Conservation (phyloP, 495 filamentous ascomycete genomes). For the Daldinia concentrica region DNA sequence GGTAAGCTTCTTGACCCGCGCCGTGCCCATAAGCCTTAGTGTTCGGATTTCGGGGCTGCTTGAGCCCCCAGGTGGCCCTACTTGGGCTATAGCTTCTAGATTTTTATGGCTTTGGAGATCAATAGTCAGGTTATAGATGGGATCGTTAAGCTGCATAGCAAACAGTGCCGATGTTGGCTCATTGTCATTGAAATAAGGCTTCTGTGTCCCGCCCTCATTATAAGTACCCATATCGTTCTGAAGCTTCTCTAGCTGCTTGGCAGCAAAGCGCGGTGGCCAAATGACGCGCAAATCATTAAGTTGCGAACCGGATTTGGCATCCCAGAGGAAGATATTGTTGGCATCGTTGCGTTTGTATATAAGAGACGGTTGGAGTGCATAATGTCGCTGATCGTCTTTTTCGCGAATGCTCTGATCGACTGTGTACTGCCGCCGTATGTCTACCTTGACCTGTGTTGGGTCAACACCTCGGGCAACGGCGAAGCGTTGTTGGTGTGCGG, state of each 20-base stretch:
- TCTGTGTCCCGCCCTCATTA: neutral
- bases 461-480: conserved; percentile 25
- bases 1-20: neutral
- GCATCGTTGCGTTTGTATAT: neutral
- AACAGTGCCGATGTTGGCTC: conserved; percentile 42
- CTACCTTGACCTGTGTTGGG: conserved; percentile 2
- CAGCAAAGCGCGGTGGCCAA: neutral
- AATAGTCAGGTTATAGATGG: conserved; percentile 27
- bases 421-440: conserved; percentile 31
- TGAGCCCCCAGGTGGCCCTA: conserved; percentile 4
- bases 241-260: neutral
- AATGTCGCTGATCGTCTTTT: neutral
- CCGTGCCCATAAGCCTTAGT: neutral
- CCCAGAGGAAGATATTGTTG: neutral
- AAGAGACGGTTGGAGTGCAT: neutral
- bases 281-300: neutral
- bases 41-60: neutral
- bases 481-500: conserved; percentile 52
- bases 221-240: neutral
- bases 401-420: conserved; percentile 17
- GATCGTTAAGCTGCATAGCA: conserved; percentile 46
- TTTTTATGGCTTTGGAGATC: conserved; percentile 4
- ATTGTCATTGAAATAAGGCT: conserved; percentile 20
- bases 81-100: neutral
- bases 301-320: neutral